Base-by-base conservation (phyloP, 495 filamentous ascomycete genomes). In the Penicillium coprophilum region DNA sequence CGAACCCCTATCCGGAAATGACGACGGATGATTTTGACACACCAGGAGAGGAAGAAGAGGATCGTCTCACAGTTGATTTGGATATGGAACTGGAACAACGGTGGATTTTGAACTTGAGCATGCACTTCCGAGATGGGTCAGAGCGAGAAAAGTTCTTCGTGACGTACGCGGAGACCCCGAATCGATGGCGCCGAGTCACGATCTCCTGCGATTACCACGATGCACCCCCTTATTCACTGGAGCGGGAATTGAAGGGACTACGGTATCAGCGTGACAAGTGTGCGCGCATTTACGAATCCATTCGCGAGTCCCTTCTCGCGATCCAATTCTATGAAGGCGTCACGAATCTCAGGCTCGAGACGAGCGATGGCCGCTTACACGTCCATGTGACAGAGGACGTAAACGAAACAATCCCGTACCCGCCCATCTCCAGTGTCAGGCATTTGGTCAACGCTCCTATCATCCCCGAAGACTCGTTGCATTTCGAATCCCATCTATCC, bases 311-410 rank as follows among this genome's bases (percentile, higher is more conserved):
- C 15, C 81, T 98, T 13, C 78, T 81, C 4, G 91, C 94, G 50
- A 97, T 98, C 41, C 89, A 96, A 63, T 98, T 96, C 69, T 97
- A 95, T 71, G 82, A 91, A 57, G 95, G 90, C 6, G 94, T 97
- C 30, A 98, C 95, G 19, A 98, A 98, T 65, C 80, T 98, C 44
- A 97, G 96, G 69, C 78, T 98, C 15, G 86, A 96, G 69, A 98
- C 94, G 1, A 86, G 83, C 38, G 90, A 96, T 43, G 91, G 91
- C 24, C 84, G 91, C 46, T 77, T 98, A 46, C 94, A 98, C 72
- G 92, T 98, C 20, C 94, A 97, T 69, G 94, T 98, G 45, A 95
- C 93, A n/a, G 94, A 97, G 69, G 94, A 98, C 71, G 82, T 91
- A 46, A 94, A 97, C 67, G 94, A 98, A 70, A 96, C 91, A 47